Conservation (phyloP, 768 basidiomycete genomes). For the Mycena latifolia region DNA sequence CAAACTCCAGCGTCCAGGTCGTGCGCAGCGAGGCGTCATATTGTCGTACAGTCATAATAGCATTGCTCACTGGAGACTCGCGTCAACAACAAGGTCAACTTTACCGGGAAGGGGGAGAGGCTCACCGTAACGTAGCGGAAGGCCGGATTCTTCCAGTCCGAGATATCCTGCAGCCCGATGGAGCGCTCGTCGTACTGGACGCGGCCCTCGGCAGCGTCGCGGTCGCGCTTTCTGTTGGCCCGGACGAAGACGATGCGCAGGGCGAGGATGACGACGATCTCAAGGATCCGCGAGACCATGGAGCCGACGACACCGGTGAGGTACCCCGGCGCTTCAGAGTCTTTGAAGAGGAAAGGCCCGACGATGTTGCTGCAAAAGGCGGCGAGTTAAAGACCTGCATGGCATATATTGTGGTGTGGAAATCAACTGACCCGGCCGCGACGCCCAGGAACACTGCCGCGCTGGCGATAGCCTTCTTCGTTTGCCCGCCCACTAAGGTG, state of each 20-base stretch:
- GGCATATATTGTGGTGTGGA: no score
- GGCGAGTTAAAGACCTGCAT: background rate
- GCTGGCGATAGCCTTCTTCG: conserved; percentile 39
- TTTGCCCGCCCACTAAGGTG: conserved; percentile 45
- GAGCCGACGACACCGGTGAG: conserved; percentile 41
- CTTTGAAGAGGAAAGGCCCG: conserved; percentile 42
- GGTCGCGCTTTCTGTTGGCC: conserved; percentile 36
- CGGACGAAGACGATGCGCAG: conserved; percentile 38
- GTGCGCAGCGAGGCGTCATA: no score
- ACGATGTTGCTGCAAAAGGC: conserved; percentile 36
- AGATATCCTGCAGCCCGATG: conserved; percentile 37
- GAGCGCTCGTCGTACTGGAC: conserved; percentile 36
- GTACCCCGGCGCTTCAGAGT: conserved; percentile 38
- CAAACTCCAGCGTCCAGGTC: no score
- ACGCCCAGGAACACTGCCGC: conserved; percentile 39
- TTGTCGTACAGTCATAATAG: no score
- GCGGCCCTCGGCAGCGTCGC: conserved; percentile 38
- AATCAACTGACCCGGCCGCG: conserved; percentile 34
- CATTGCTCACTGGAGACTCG: conserved; percentile 7
- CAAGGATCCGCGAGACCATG: conserved; percentile 40
- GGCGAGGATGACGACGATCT: conserved; percentile 42
- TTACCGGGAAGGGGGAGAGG: no score
- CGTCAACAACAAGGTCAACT: background rate
- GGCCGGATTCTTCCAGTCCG: conserved; percentile 43
- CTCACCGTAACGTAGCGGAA: conserved; percentile 40